phyloP scores from a whole-genome alignment of 139 green algal species.

The Chlorella sp. region DNA sequence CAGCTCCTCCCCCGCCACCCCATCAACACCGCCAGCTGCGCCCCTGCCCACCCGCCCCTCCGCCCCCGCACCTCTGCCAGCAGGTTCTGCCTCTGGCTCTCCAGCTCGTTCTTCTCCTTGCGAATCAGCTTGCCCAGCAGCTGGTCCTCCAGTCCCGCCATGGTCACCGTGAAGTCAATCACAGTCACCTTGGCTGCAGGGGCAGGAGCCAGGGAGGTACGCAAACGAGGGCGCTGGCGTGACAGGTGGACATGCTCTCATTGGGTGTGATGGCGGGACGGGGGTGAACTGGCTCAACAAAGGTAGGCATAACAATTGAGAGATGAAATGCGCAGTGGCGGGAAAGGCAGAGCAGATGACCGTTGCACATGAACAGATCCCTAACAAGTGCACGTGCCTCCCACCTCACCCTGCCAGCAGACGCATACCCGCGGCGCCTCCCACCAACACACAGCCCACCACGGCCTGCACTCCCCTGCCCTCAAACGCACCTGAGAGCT shows the following conservation, averaged over 20 bases:
- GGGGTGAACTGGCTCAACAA: too few relatives aligned
- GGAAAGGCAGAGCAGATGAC: background rate
- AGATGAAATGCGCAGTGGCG: background rate
- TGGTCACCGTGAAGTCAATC: constrained; percentile 97
- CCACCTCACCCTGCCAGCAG: background rate
- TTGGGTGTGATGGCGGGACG: too few relatives aligned
- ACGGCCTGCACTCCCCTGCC: background rate
- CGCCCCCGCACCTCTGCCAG: constrained; percentile 80
- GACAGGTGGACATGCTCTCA: too few relatives aligned
- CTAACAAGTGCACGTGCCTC: background rate
- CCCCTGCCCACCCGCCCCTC: background rate
- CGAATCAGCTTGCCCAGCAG: constrained; percentile 94
- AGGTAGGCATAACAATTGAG: too few relatives aligned
- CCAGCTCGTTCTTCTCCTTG: constrained; percentile 95
- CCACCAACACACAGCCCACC: background rate
- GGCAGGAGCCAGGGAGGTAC: background rate
- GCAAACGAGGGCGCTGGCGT: too few relatives aligned
- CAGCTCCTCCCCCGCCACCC: too few relatives aligned
- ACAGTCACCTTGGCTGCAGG: constrained; percentile 73
- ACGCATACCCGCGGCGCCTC: background rate
- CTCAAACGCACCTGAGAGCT: constrained; percentile 80
- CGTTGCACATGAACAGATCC: background rate
- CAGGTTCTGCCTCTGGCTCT: constrained; percentile 91
- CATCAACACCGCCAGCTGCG: background rate
- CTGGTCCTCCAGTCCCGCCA: constrained; percentile 94